A percentile compares a stretch with the other conserved stretches of the same genome.
Evolutionary conservation across 2,329 filamentous ascomycete genomes (phyloP).

Genomic region (Ophiosphaerella herpotricha): DNA sequence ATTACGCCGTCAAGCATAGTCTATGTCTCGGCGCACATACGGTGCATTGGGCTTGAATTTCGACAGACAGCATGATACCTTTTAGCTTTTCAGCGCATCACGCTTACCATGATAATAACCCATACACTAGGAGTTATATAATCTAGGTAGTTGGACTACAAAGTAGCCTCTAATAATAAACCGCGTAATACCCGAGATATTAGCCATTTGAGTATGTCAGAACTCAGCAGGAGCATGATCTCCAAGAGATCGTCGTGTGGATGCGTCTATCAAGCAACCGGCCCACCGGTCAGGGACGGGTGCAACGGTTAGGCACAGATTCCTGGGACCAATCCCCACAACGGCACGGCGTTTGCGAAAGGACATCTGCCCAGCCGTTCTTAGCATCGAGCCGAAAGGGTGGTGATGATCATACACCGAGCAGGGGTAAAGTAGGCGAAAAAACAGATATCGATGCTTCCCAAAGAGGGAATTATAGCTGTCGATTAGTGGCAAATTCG

Average conservation of each 20-base stretch:
- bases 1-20: constrained; percentile 2
- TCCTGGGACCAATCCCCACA: constrained; percentile 2
- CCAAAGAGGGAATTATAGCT: constrained; percentile 13
- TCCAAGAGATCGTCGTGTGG: background rate
- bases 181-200: background rate
- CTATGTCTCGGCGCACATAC: constrained; percentile 1
- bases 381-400: constrained; percentile 1
- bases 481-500: constrained; percentile 24
- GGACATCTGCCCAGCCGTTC: background rate
- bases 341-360: constrained; percentile 1
- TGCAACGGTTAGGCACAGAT: constrained; percentile 5
- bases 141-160: constrained; percentile 1
- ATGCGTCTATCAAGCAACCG: background rate
- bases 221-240: background rate
- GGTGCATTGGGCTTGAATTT: background rate
- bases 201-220: no score
- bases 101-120: background rate
- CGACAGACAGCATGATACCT: constrained; percentile 5
- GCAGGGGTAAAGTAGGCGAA: background rate
- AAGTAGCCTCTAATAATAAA: constrained; percentile 6
- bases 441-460: constrained; percentile 7
- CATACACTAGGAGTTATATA: background rate
- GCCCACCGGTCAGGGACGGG: constrained; percentile 4
- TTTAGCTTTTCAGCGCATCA: constrained; percentile 5
- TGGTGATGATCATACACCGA: background rate